These are phyloP conservation scores for Cymodocea nodosa DNA, from an alignment of 116 monocot species.

Conservation along the genomic window DNA sequence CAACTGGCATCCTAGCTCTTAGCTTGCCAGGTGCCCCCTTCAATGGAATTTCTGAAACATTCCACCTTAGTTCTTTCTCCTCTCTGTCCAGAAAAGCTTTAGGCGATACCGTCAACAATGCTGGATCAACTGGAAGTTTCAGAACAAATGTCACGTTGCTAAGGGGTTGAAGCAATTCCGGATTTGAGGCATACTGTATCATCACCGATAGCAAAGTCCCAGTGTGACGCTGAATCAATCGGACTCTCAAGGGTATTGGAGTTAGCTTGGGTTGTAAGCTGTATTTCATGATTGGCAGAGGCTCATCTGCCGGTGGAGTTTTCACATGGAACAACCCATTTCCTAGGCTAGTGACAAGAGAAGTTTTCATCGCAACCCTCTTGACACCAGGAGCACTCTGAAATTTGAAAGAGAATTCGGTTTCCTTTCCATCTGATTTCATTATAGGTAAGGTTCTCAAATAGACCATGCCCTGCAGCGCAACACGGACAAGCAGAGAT, in stretches of 20 bases:
- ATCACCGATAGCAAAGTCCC: slow-evolving; percentile 85
- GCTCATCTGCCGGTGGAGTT: slow-evolving; percentile 48
- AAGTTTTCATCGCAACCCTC: slow-evolving; percentile 64
- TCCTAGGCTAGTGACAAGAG: slow-evolving; percentile 52
- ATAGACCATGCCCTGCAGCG: slow-evolving; percentile 65
- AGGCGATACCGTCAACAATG: slow-evolving; percentile 74
- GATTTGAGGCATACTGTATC: slow-evolving; percentile 89
- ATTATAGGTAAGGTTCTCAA: slow-evolving; percentile 67
- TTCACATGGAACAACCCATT: slow-evolving; percentile 82
- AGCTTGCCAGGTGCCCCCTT: slow-evolving; percentile 60
- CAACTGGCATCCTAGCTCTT: slow-evolving; percentile 85
- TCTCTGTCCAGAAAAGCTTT: slow-evolving; percentile 67
- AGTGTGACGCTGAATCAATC: slow-evolving; percentile 74
- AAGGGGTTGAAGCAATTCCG: slow-evolving; percentile 44
- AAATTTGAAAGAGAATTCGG: slow-evolving; percentile 79
- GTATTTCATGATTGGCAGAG: slow-evolving; percentile 64
- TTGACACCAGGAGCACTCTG: slow-evolving; percentile 64
- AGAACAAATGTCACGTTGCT: slow-evolving; percentile 73
- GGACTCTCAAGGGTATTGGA: slow-evolving; percentile 75
- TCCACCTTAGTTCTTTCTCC: slow-evolving; percentile 83
- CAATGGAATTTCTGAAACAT: slow-evolving; percentile 56
- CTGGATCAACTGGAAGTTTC: slow-evolving; percentile 86
- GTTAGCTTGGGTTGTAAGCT: slow-evolving; percentile 68
- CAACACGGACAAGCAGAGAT: slow-evolving; percentile 64
- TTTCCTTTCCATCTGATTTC: slow-evolving; percentile 56